These are phyloP conservation scores for Phytophthora lateralis DNA, from an alignment of 352 stramenopile species.

Conservation along the genomic window DNA sequence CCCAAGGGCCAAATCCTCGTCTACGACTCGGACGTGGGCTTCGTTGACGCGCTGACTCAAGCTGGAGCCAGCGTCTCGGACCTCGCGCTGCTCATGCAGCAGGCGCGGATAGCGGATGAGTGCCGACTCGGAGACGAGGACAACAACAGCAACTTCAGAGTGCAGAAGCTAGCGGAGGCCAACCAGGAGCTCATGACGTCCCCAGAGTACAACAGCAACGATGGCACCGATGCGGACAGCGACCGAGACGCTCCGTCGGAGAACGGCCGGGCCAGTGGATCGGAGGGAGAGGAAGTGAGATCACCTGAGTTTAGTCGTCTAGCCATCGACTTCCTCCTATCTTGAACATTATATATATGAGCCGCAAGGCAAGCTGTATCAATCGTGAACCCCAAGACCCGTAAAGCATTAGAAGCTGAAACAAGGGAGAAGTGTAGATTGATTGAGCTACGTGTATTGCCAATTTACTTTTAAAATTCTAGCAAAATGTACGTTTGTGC, in stretches of 20 bases:
- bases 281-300: conserved; percentile 12
- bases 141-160: conserved; percentile 1
- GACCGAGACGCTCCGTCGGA: conserved; percentile 2
- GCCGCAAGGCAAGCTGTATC: not conserved
- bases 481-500: conserved; percentile 4
- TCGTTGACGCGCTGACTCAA: conserved; percentile 50
- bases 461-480: conserved; percentile 22
- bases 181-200: conserved; percentile 6
- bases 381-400: too few relatives aligned
- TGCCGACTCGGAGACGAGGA: conserved; percentile 41
- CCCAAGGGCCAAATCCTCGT: conserved; percentile 44
- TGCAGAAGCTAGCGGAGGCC: conserved; percentile 18
- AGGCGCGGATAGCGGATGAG: conserved; percentile 54
- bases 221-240: conserved; percentile 5
- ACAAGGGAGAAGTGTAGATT: too few relatives aligned
- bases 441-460: conserved; percentile 12
- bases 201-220: conserved; percentile 7
- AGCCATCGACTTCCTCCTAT: conserved; percentile 39
- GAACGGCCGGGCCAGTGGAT: conserved; percentile 2
- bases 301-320: conserved; percentile 17
- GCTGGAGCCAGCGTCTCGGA: conserved; percentile 50
- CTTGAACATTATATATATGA: conserved; percentile 22
- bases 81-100: conserved; percentile 52
- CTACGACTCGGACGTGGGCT: conserved; percentile 68
- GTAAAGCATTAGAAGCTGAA: too few relatives aligned